These are phyloP conservation scores for Gillenia trifoliata DNA, from an alignment of 306 rosid genomes.

Conservation along the genomic window DNA sequence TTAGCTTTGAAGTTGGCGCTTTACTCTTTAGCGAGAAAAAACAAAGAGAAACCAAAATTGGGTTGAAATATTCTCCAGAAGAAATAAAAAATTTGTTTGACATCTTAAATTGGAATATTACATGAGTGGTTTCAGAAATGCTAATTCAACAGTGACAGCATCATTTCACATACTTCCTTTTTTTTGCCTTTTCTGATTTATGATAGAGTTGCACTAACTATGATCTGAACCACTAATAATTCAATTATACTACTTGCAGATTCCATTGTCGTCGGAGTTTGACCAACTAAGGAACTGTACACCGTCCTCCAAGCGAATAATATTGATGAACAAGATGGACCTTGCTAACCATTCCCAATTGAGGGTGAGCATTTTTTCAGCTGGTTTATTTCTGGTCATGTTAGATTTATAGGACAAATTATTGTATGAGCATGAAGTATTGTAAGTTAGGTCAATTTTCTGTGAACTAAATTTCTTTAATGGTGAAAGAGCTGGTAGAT, in stretches of 20 bases:
- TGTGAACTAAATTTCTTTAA: not conserved
- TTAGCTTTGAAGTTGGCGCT: not conserved
- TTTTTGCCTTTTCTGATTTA: not conserved
- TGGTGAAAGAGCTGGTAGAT: not conserved
- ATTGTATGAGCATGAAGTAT: not conserved
- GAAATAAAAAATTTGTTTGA: not conserved
- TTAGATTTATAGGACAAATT: not conserved
- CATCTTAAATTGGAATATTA: not conserved
- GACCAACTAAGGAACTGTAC: slow-evolving; percentile 30
- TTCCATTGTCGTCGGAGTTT: slow-evolving; percentile 63
- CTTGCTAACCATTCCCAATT: slow-evolving; percentile 55
- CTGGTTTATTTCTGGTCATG: not conserved
- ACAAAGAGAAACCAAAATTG: not conserved
- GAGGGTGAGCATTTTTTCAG: slow-evolving; percentile 37
- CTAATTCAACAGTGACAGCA: not conserved
- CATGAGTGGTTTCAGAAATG: not conserved
- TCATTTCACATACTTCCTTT: not conserved
- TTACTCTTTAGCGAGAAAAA: too few relatives aligned
- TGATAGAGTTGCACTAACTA: not conserved
- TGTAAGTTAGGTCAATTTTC: not conserved
- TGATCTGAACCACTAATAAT: not conserved
- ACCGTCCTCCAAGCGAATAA: slow-evolving; percentile 30
- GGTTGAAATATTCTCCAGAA: not conserved
- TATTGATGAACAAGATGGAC: slow-evolving; percentile 70
- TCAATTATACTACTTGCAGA: slow-evolving; percentile 32